Percentiles rank a stretch among this genome's conserved stretches.
These are phyloP conservation scores for Fusarium domesticum DNA, from an alignment of 2,329 filamentous ascomycete species.

Conservation along the genomic window DNA sequence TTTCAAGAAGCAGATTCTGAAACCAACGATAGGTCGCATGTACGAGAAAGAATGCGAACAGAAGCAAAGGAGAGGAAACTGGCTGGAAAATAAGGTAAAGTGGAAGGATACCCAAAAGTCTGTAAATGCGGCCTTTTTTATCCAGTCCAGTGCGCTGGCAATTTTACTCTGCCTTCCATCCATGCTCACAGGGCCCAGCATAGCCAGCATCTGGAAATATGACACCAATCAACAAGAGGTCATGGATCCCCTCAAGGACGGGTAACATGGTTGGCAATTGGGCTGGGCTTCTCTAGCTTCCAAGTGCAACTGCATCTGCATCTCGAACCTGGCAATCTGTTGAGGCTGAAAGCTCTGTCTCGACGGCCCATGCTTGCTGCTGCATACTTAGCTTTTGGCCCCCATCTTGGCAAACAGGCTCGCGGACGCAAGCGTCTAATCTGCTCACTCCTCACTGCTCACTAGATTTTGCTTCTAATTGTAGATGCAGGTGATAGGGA, in stretches of 20 bases:
- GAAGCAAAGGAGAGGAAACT: not conserved
- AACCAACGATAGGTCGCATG: not conserved
- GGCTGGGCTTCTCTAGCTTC: not conserved
- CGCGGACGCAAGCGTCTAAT: too few relatives aligned
- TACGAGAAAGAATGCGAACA: not conserved
- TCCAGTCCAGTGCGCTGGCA: not conserved
- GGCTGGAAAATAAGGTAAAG: not conserved
- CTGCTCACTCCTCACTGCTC: not conserved
- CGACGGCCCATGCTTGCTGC: not conserved
- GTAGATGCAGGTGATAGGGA: too few relatives aligned
- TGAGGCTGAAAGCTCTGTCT: not conserved
- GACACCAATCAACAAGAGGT: not conserved
- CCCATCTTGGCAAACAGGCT: not conserved
- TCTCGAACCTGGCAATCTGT: slow-evolving; percentile 1
- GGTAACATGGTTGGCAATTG: too few relatives aligned
- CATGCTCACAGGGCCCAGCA: not conserved
- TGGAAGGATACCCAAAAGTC: not conserved
- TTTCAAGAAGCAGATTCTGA: not conserved
- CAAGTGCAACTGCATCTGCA: not conserved
- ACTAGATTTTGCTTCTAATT: not conserved
- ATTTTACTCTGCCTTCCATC: not conserved
- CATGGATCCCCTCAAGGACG: not conserved
- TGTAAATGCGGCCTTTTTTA: slow-evolving; percentile 4
- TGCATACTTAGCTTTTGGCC: not conserved
- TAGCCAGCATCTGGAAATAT: not conserved